Conservation (phyloP, 768 basidiomycete species). For the Rubroboletus satanas region DNA sequence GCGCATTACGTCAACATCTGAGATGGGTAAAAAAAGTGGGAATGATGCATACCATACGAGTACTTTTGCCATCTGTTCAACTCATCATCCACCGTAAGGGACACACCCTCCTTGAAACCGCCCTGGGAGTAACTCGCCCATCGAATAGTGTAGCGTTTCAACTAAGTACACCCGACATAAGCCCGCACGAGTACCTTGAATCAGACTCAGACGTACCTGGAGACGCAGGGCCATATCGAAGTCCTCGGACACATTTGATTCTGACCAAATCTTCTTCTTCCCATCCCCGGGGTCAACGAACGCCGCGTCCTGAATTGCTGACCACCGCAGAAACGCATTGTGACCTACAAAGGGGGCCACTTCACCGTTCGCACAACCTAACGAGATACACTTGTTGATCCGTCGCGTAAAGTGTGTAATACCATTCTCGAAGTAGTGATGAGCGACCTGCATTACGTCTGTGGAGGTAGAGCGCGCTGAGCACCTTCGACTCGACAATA, state of each 20-base stretch:
- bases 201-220: slow-evolving; percentile 33
- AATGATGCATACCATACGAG: slow-evolving; percentile 54
- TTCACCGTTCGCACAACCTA: slow-evolving; percentile 77
- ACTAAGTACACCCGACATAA: slow-evolving; percentile 1
- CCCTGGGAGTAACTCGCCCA: slow-evolving; percentile 87
- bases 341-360: slow-evolving; percentile 79
- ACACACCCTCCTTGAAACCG: slow-evolving; percentile 93
- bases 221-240: slow-evolving; percentile 61
- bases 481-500: slow-evolving; percentile 18
- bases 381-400: slow-evolving; percentile 80
- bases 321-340: slow-evolving; percentile 89
- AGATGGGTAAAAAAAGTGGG: slow-evolving; percentile 27
- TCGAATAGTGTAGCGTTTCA: slow-evolving; percentile 30
- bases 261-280: slow-evolving; percentile 74
- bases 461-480: background rate
- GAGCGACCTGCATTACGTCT: slow-evolving; percentile 89
- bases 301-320: slow-evolving; percentile 81
- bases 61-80: slow-evolving; percentile 95
- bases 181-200: background rate
- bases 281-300: slow-evolving; percentile 51
- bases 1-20: slow-evolving; percentile 26
- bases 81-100: slow-evolving; percentile 86
- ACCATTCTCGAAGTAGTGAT: slow-evolving; percentile 89
- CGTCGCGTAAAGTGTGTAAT: slow-evolving; percentile 86
- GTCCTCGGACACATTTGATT: slow-evolving; percentile 66